Percentiles rank a stretch among this genome's conserved stretches.
These are phyloP conservation scores for Pseudogymnoascus sp. DNA, from an alignment of 2,329 filamentous ascomycete genomes.

Conservation along the genomic window DNA sequence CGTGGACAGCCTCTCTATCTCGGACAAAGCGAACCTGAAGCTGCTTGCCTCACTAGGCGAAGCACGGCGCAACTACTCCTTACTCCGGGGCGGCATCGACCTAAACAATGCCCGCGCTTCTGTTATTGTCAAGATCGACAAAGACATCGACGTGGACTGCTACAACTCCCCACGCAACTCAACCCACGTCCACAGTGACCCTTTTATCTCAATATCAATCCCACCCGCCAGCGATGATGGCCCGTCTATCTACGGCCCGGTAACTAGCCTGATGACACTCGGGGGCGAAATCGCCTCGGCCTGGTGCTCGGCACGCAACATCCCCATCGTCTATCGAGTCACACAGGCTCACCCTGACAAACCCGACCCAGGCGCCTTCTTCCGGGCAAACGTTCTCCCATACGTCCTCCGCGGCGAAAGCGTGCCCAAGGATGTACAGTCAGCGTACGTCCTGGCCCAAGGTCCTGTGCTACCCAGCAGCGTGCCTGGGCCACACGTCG, in stretches of 20 bases:
- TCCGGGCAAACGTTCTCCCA: constrained; percentile 17
- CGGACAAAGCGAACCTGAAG: constrained; percentile 38
- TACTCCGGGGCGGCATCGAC: constrained; percentile 42
- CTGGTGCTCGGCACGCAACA: constrained; percentile 49
- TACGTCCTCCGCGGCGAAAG: constrained; percentile 7
- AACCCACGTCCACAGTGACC: not conserved
- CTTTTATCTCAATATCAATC: not conserved
- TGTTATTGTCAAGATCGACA: constrained; percentile 36
- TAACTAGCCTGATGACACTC: constrained; percentile 48
- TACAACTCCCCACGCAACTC: constrained; percentile 3
- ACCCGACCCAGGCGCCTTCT: constrained; percentile 21
- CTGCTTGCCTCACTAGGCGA: constrained; percentile 40
- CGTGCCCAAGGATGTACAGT: not conserved
- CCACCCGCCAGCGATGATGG: not conserved
- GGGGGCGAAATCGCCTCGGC: constrained; percentile 52
- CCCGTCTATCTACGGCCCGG: constrained; percentile 23
- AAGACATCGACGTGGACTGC: constrained; percentile 9
- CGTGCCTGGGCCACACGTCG: constrained; percentile 45
- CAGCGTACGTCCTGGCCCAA: constrained; percentile 29
- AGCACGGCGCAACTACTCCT: constrained; percentile 31
- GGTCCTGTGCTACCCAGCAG: constrained; percentile 46
- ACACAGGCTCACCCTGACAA: constrained; percentile 21
- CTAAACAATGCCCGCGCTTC: constrained; percentile 36
- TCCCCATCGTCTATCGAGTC: constrained; percentile 49
- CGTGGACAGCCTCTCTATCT: constrained; percentile 32